Evolutionary conservation across 208 protist genomes (phyloP).

Genomic region (Trypanosoma melophagium): DNA sequence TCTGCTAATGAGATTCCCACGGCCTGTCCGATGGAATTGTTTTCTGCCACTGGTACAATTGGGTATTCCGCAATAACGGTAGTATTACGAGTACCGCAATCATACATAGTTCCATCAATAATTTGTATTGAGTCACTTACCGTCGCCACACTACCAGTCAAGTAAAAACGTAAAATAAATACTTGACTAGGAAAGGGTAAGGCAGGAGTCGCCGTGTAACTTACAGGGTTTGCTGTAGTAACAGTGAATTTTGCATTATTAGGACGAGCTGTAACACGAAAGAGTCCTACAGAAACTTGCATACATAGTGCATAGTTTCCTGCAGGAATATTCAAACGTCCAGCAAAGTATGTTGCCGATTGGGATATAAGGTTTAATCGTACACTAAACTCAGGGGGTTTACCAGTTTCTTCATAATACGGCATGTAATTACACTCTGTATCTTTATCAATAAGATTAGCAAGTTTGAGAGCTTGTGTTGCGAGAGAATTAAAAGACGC

Average conservation of each 20-base stretch:
- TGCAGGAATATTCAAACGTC: slow-evolving; percentile 39
- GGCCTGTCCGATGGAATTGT: not conserved
- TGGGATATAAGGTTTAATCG: slow-evolving; percentile 20
- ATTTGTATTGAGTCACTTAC: slow-evolving; percentile 57
- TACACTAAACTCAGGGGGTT: slow-evolving; percentile 30
- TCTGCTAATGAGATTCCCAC: not conserved
- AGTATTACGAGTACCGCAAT: slow-evolving; percentile 76
- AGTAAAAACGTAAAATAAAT: slow-evolving; percentile 53
- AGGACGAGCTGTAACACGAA: slow-evolving; percentile 42
- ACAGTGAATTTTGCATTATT: slow-evolving; percentile 30
- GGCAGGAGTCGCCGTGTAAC: slow-evolving; percentile 39
- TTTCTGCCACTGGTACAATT: slow-evolving; percentile 7
- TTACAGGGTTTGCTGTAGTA: slow-evolving; percentile 35
- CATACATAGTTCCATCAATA: slow-evolving; percentile 71
- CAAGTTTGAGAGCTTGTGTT: slow-evolving; percentile 24
- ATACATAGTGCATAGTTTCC: slow-evolving; percentile 76
- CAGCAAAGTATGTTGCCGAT: slow-evolving; percentile 25
- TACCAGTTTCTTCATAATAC: slow-evolving; percentile 39
- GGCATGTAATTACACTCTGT: slow-evolving; percentile 83
- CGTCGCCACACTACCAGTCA: slow-evolving; percentile 16
- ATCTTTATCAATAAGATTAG: slow-evolving; percentile 39
- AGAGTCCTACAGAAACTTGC: slow-evolving; percentile 44
- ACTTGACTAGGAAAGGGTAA: slow-evolving; percentile 56
- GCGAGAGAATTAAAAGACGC: slow-evolving; percentile 39
- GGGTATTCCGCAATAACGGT: slow-evolving; percentile 49